Evolutionary conservation across 768 basidiomycete species (phyloP).

Genomic region (Suillus alpinus): DNA sequence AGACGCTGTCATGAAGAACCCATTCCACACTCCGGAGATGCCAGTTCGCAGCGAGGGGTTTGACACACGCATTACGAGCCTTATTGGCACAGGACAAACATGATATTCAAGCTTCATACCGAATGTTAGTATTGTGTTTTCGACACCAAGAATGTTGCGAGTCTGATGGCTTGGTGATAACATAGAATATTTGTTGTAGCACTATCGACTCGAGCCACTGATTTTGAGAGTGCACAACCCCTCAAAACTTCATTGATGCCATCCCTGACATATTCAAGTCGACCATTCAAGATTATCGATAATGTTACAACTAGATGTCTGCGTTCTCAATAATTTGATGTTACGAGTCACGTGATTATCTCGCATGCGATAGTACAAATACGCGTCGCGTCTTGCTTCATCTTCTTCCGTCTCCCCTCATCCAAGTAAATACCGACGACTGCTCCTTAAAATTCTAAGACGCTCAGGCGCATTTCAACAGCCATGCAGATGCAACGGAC

Average conservation of each 20-base stretch:
- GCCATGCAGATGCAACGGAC: slow-evolving; percentile 26
- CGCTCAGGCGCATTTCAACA: neutral
- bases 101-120: slow-evolving; percentile 4
- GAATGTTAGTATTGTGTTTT: neutral
- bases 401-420: neutral
- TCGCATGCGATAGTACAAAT: slow-evolving; percentile 11
- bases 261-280: neutral
- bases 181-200: neutral
- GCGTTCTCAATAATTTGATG: neutral
- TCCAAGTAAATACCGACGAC: neutral
- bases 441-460: neutral
- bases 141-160: neutral
- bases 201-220: neutral
- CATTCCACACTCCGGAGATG: slow-evolving; percentile 99
- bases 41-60: slow-evolving; percentile 92
- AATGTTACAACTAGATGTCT: neutral
- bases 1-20: slow-evolving; percentile 98
- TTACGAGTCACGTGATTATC: slow-evolving; percentile 19
- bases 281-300: neutral
- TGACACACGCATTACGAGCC: slow-evolving; percentile 62
- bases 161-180: neutral
- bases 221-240: neutral
- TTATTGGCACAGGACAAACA: slow-evolving; percentile 47
- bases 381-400: slow-evolving; percentile 13
- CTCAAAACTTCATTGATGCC: slow-evolving; percentile 15